Base-by-base conservation (phyloP, 495 filamentous ascomycete species). In the Pseudevernia furfuracea region DNA sequence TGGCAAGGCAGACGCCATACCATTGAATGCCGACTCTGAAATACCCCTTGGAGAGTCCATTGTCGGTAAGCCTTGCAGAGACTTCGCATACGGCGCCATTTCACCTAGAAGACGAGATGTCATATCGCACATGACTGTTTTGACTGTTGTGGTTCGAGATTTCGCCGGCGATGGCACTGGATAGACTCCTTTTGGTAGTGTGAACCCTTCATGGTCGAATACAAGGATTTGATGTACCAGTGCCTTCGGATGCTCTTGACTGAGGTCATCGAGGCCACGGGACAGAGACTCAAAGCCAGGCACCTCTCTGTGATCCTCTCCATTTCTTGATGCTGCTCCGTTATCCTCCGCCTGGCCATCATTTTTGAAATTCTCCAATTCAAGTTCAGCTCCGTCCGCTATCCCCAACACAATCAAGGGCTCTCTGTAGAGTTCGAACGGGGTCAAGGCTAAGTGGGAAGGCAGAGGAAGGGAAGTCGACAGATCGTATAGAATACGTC, bases 91-190 rank as follows among this genome's bases (percentile, higher is more conserved):
- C 7, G 85, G 87, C 38, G 89, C 89, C 81, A 99, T 83, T 71
- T 97, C 93, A 14, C 88, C 89, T 30, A 99, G 80, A 46, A 99
- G 75, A 23, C 88, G 70, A 25, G 90, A 87, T 7, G 91, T 93
- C 56, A 96, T 83, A 74, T 97, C 92, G 71, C 94, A 96, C 81
- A 97, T 87, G 66, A 96, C 84, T 4, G 91, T 96, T 74, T 94
- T 96, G 79, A 96, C 92, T 6, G 90, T 96, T n/a, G 91, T 95
- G 53, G 85, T 82, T 72, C 86, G 89, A 41, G 85, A 89, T 25
- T 84, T 79, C 62, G 87, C 81, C 23, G 79, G 78, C 0, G 86
- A 81, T n/a, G 91, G 92, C 21, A 98, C 84, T 59, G 85, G 81
- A 43, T 89, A 77, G 39, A 95, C 74, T 69, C 77, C 77, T 36